Conservation (phyloP, 2,329 filamentous ascomycete genomes). For the Epichloe brachyelytri region DNA sequence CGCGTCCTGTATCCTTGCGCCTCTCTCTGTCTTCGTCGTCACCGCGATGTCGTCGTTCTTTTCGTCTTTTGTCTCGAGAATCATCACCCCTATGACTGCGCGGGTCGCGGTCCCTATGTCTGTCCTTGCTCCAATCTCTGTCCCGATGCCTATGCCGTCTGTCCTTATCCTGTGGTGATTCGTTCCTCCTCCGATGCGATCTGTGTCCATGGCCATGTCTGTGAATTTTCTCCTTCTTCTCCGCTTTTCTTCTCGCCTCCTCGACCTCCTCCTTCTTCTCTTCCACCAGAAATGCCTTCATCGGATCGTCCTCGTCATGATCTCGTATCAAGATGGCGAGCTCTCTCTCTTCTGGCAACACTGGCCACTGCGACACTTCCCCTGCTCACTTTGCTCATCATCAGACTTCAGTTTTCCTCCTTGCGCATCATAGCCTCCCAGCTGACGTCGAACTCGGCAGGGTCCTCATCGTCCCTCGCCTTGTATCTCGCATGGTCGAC, state of each 20-base stretch:
- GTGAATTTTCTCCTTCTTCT: conserved; percentile 35
- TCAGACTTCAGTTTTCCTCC: conserved; percentile 31
- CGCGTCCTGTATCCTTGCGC: conserved; percentile 1
- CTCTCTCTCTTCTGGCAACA: conserved; percentile 73
- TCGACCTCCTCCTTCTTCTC: conserved; percentile 86
- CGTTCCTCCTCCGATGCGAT: conserved; percentile 17
- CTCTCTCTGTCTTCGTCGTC: conserved; percentile 11
- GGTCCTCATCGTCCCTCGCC: conserved; percentile 63
- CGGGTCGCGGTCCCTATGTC: conserved; percentile 7
- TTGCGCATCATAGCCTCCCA: conserved; percentile 46
- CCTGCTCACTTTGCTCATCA: conserved; percentile 33
- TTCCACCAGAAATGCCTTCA: conserved; percentile 82
- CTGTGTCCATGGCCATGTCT: conserved; percentile 26
- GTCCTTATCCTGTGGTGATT: conserved; percentile 17
- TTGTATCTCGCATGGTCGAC: conserved; percentile 95
- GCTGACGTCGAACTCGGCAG: conserved; percentile 44
- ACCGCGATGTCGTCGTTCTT: conserved; percentile 13
- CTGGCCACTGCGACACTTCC: conserved; percentile 39
- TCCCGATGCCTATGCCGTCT: conserved; percentile 11
- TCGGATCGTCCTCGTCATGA: conserved; percentile 91
- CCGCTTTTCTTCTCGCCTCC: conserved; percentile 43
- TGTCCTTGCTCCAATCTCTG: conserved; percentile 7
- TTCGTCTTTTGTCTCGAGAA: conserved; percentile 11
- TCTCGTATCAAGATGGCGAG: conserved; percentile 61
- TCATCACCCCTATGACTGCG: neutral